A percentile compares a stretch with the other conserved stretches of the same genome.
Evolutionary conservation across 371 early-diverging fungal genomes (phyloP).

Genomic region (Mortierella sp.): DNA sequence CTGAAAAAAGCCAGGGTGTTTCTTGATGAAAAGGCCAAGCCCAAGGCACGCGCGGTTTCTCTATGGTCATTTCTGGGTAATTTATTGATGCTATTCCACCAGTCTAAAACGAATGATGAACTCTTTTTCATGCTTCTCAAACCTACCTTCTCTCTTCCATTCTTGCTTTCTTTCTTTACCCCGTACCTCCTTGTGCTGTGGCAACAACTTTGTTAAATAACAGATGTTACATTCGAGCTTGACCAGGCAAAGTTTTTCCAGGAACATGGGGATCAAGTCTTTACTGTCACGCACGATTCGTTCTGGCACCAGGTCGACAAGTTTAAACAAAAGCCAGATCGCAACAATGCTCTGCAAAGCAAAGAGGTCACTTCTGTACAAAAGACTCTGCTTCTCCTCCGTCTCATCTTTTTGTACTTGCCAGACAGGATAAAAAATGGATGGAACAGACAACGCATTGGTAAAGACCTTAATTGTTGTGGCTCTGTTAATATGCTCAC

Average conservation of each 20-base stretch:
- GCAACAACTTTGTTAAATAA: too few relatives aligned
- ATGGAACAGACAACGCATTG: constrained; percentile 78
- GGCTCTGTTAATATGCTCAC: too few relatives aligned
- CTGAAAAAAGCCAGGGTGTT: constrained; percentile 82
- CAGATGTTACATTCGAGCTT: constrained; percentile 78
- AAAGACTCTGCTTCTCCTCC: constrained; percentile 72
- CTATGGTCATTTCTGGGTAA: constrained; percentile 80
- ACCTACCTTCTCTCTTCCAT: too few relatives aligned
- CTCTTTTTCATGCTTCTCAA: too few relatives aligned
- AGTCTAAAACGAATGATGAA: background rate
- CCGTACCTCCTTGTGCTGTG: too few relatives aligned
- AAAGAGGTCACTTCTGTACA: constrained; percentile 79
- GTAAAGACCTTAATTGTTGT: constrained; percentile 40
- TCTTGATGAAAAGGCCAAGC: constrained; percentile 82
- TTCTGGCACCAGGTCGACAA: constrained; percentile 81
- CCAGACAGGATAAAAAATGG: constrained; percentile 79
- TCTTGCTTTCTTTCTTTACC: background rate
- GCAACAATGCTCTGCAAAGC: constrained; percentile 45
- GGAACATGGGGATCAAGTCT: constrained; percentile 81
- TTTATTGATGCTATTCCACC: background rate
- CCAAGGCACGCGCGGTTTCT: constrained; percentile 77
- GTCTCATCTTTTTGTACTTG: constrained; percentile 76
- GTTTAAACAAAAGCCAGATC: constrained; percentile 70
- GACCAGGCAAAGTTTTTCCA: constrained; percentile 86
- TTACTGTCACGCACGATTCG: constrained; percentile 75